A percentile compares a stretch with the other conserved stretches of the same genome.
Evolutionary conservation across 371 early-diverging fungal species (phyloP).

Genomic region (Zychaea mexicana): DNA sequence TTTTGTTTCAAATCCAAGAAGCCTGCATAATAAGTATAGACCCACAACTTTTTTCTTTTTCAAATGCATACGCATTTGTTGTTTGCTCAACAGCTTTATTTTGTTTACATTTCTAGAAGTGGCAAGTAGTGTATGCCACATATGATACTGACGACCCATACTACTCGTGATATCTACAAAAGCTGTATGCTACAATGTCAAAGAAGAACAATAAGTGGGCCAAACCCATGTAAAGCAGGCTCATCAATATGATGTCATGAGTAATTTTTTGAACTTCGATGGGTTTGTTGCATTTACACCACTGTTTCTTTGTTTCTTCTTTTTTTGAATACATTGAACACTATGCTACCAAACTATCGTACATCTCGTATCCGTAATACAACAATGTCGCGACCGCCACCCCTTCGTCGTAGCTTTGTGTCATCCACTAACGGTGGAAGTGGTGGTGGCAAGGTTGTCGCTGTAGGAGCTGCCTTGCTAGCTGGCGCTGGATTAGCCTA

Average conservation of each 20-base stretch:
- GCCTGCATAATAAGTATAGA: not conserved
- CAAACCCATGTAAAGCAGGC: too few relatives aligned
- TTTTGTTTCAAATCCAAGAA: too few relatives aligned
- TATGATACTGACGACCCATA: too few relatives aligned
- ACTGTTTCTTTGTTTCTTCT: constrained; percentile 5
- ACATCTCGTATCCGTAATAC: not conserved
- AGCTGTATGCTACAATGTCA: too few relatives aligned
- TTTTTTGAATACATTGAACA: not conserved
- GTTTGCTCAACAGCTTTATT: too few relatives aligned
- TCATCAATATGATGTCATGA: not conserved
- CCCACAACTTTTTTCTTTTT: too few relatives aligned
- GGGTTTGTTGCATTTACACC: not conserved
- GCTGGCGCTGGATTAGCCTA: constrained; percentile 25
- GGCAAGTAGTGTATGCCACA: too few relatives aligned
- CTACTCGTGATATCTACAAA: too few relatives aligned
- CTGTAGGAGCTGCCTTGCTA: constrained; percentile 1
- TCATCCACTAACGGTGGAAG: not conserved
- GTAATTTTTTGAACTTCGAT: too few relatives aligned
- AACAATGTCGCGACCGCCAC: not conserved
- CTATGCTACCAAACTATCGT: not conserved
- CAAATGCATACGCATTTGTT: too few relatives aligned
- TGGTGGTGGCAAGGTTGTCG: not conserved
- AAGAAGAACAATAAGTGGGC: too few relatives aligned
- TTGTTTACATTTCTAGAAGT: too few relatives aligned
- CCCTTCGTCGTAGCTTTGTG: not conserved